These are phyloP conservation scores for Blastobotrys persicus DNA, from an alignment of 1,139 yeast species.

Conservation along the genomic window DNA sequence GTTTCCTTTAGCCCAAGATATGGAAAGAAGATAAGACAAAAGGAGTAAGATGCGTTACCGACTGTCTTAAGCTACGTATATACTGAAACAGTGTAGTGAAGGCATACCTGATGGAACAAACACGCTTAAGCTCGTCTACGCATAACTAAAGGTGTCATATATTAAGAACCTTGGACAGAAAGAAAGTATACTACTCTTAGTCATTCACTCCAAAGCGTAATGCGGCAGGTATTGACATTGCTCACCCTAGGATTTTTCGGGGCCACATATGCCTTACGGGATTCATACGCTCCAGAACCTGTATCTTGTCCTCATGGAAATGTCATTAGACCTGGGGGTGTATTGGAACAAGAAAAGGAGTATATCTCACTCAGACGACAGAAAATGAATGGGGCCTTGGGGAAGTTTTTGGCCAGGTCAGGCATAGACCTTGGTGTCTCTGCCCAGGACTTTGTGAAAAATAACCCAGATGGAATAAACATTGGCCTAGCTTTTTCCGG, in stretches of 20 bases:
- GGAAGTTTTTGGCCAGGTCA: slow-evolving; percentile 22
- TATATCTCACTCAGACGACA: slow-evolving; percentile 19
- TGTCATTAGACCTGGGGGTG: slow-evolving; percentile 26
- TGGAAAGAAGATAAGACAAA: no score
- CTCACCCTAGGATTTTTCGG: neutral
- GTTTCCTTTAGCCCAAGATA: no score
- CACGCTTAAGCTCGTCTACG: no score
- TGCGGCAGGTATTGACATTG: neutral
- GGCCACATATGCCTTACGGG: neutral
- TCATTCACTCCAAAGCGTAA: no score
- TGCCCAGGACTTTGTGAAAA: slow-evolving; percentile 20
- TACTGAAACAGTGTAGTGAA: no score
- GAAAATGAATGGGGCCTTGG: slow-evolving; percentile 17
- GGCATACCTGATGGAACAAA: no score
- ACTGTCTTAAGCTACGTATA: no score
- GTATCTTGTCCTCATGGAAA: slow-evolving; percentile 7
- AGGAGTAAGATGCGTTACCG: no score
- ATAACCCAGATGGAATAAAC: slow-evolving; percentile 33
- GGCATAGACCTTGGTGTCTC: slow-evolving; percentile 29
- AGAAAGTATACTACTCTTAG: no score
- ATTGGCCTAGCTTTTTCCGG: slow-evolving; percentile 75
- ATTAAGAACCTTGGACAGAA: no score
- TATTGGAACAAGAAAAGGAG: slow-evolving; percentile 22
- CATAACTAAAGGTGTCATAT: no score
- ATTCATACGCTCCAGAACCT: slow-evolving; percentile 8